phyloP scores from a whole-genome alignment of 306 rosid genomes.

The Lathyrus oleraceus region DNA sequence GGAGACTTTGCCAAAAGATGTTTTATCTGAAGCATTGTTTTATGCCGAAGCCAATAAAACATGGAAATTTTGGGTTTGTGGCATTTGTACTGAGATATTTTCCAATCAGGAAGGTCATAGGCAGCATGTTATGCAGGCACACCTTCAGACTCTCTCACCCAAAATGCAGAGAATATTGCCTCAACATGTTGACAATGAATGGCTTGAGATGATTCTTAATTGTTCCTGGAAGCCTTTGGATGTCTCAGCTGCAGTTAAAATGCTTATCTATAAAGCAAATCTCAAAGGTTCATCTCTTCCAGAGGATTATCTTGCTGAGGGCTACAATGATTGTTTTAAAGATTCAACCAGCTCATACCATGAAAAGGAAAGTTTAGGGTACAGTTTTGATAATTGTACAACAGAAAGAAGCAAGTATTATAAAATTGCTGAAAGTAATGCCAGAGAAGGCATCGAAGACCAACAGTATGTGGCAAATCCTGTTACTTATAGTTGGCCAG shows the following conservation, averaged over 20 bases:
- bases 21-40: slow-evolving; percentile 68
- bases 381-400: slow-evolving; percentile 36
- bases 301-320: slow-evolving; percentile 53
- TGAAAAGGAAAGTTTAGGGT: slow-evolving; percentile 48
- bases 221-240: slow-evolving; percentile 91
- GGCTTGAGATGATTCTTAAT: slow-evolving; percentile 79
- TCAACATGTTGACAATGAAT: slow-evolving; percentile 68
- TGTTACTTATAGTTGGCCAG: slow-evolving; percentile 66
- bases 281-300: slow-evolving; percentile 42
- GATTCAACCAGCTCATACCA: slow-evolving; percentile 56
- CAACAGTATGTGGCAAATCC: slow-evolving; percentile 45
- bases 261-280: slow-evolving; percentile 58
- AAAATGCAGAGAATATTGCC: slow-evolving; percentile 81
- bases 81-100: slow-evolving; percentile 64
- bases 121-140: slow-evolving; percentile 84
- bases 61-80: slow-evolving; percentile 90
- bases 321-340: slow-evolving; percentile 53
- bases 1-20: slow-evolving; percentile 60
- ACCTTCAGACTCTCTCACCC: slow-evolving; percentile 71
- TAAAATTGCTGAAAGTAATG: slow-evolving; percentile 45
- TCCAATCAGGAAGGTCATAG: slow-evolving; percentile 61
- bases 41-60: slow-evolving; percentile 64
- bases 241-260: slow-evolving; percentile 65
- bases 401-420: slow-evolving; percentile 42
- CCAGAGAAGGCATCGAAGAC: slow-evolving; percentile 44